Evolutionary conservation across 1,139 yeast genomes (phyloP).

Genomic region (Meyerozyma elateridarum): DNA sequence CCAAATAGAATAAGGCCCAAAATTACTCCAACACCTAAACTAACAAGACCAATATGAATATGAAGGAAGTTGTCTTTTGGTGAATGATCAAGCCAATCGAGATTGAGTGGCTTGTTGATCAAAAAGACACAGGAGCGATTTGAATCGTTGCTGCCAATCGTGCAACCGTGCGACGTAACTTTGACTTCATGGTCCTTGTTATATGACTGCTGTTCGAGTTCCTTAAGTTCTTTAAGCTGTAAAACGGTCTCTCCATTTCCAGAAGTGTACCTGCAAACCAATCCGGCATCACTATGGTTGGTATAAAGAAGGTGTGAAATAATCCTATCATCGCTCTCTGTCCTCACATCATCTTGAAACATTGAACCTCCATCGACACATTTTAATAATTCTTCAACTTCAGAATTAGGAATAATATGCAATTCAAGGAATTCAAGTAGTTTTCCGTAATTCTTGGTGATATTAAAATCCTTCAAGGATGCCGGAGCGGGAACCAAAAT

Average conservation of each 20-base stretch:
- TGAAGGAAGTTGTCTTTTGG: conserved; percentile 39
- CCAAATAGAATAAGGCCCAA: conserved; percentile 43
- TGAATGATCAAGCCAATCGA: conserved; percentile 51
- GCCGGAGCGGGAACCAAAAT: conserved; percentile 69
- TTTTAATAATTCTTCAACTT: conserved; percentile 28
- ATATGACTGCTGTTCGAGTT: conserved; percentile 40
- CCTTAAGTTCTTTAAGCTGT: conserved; percentile 21
- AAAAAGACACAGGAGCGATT: conserved; percentile 56
- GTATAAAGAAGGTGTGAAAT: conserved; percentile 14
- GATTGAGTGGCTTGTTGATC: conserved; percentile 58
- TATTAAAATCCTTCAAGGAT: conserved; percentile 50
- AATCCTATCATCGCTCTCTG: too few relatives aligned
- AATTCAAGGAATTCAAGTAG: conserved; percentile 55
- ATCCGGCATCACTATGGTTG: conserved; percentile 34
- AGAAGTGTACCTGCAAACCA: conserved; percentile 40
- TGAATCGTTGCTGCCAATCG: conserved; percentile 28
- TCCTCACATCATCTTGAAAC: background rate
- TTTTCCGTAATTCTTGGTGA: conserved; percentile 39
- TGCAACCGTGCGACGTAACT: conserved; percentile 64
- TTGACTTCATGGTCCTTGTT: conserved; percentile 59
- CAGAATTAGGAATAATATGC: conserved; percentile 63
- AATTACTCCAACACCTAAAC: conserved; percentile 61
- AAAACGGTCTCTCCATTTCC: conserved; percentile 36
- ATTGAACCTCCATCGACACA: conserved; percentile 21
- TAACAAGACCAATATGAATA: conserved; percentile 59